These are phyloP conservation scores for Candida ulmi DNA, from an alignment of 805 yeast species.

Conservation along the genomic window DNA sequence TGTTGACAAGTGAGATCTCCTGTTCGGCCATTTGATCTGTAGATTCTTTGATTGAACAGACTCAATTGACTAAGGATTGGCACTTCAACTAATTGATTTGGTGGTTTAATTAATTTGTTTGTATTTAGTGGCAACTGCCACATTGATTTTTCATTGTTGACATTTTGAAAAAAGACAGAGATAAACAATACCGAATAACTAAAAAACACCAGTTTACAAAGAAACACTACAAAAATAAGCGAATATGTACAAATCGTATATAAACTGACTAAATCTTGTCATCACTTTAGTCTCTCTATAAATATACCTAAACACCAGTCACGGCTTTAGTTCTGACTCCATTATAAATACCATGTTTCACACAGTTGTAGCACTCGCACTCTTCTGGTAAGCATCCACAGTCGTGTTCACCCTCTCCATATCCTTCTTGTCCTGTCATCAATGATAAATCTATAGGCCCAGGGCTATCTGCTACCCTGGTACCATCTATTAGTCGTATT, in stretches of 20 bases:
- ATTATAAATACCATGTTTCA: conserved; percentile 16
- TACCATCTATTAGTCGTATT: conserved; percentile 14
- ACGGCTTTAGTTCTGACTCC: conserved; percentile 15
- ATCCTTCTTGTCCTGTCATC: neutral
- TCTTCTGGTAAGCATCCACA: conserved; percentile 19
- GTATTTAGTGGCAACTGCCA: neutral
- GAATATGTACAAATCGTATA: too few relatives aligned
- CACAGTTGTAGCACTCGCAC: conserved; percentile 19
- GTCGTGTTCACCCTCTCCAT: conserved; percentile 8
- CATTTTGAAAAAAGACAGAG: too few relatives aligned
- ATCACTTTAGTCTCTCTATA: too few relatives aligned
- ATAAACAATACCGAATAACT: too few relatives aligned
- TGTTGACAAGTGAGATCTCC: conserved; percentile 60
- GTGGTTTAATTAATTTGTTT: neutral
- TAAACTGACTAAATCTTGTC: neutral
- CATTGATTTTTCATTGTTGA: neutral
- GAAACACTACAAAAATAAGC: too few relatives aligned
- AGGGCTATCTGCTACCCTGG: conserved; percentile 3
- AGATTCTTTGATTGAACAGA: neutral
- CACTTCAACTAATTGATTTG: too few relatives aligned
- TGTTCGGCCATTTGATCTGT: conserved; percentile 22
- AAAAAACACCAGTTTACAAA: too few relatives aligned
- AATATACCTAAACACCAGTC: too few relatives aligned
- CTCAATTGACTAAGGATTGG: too few relatives aligned
- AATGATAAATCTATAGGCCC: neutral